phyloP scores from a whole-genome alignment of 257 asterid genomes.

The Solanum lycopersicoides region DNA sequence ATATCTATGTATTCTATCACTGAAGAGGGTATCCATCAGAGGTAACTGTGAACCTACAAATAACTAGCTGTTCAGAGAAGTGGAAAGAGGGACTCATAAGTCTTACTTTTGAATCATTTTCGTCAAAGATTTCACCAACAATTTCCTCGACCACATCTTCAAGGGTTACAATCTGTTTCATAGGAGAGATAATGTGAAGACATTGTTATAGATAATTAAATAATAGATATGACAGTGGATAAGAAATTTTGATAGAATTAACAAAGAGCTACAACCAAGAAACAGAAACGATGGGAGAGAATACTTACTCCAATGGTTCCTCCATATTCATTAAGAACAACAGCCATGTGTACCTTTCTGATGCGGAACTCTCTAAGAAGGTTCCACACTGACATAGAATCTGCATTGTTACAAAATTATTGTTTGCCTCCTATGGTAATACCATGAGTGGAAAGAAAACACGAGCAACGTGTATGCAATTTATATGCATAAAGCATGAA shows the following conservation, averaged over 20 bases:
- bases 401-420: constrained; percentile 31
- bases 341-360: constrained; percentile 99
- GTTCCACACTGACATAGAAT: constrained; percentile 99
- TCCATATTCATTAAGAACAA: constrained; percentile 95
- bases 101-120: constrained; percentile 93
- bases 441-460: background rate
- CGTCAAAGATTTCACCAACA: constrained; percentile 98
- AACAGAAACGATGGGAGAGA: background rate
- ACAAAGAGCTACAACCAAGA: background rate
- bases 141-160: constrained; percentile 99
- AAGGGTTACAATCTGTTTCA: constrained; percentile 83
- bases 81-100: background rate
- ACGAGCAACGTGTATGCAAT: background rate
- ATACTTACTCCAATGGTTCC: constrained; percentile 96
- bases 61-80: background rate
- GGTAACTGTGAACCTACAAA: constrained; percentile 1
- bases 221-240: background rate
- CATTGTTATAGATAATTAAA: background rate
- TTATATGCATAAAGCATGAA: background rate
- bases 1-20: background rate
- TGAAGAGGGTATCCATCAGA: background rate
- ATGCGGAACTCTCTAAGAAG: constrained; percentile 99
- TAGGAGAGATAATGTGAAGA: constrained; percentile 1
- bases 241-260: background rate
- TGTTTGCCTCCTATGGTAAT: background rate